A percentile compares a stretch with the other conserved stretches of the same genome.
These are phyloP conservation scores for Prunus mongolica DNA, from an alignment of 306 rosid genomes.

Conservation along the genomic window DNA sequence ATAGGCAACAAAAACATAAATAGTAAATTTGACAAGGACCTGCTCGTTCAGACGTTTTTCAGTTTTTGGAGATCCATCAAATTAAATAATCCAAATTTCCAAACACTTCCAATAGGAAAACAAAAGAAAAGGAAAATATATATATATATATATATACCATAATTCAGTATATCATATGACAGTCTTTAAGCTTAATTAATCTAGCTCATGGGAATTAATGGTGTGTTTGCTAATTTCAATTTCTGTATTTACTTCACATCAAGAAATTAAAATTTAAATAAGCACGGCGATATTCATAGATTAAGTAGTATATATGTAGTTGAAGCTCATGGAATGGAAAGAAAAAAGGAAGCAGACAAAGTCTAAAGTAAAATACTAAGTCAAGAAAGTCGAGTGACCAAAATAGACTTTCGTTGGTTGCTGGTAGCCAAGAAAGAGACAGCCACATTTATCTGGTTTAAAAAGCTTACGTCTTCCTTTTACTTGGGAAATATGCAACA, in stretches of 20 bases:
- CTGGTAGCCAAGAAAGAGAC: neutral
- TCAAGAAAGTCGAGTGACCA: neutral
- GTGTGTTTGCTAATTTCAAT: too few relatives aligned
- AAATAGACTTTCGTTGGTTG: neutral
- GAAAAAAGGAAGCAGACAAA: neutral
- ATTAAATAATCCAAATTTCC: neutral
- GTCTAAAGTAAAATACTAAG: neutral
- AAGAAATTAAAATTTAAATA: too few relatives aligned
- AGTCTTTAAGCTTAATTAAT: neutral
- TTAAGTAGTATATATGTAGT: too few relatives aligned
- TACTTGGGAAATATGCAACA: neutral
- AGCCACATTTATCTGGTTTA: neutral
- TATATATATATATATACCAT: neutral
- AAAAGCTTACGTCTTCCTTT: neutral
- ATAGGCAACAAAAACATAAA: too few relatives aligned
- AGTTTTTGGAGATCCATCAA: neutral
- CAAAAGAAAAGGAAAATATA: neutral
- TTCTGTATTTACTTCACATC: too few relatives aligned
- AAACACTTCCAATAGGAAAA: neutral
- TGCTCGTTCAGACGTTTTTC: neutral
- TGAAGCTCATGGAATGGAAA: neutral
- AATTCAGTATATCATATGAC: neutral
- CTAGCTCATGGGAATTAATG: neutral
- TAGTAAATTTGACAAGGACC: neutral
- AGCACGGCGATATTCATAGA: fast-evolving